Conservation (phyloP, 768 basidiomycete genomes). For the Trametes punicea region DNA sequence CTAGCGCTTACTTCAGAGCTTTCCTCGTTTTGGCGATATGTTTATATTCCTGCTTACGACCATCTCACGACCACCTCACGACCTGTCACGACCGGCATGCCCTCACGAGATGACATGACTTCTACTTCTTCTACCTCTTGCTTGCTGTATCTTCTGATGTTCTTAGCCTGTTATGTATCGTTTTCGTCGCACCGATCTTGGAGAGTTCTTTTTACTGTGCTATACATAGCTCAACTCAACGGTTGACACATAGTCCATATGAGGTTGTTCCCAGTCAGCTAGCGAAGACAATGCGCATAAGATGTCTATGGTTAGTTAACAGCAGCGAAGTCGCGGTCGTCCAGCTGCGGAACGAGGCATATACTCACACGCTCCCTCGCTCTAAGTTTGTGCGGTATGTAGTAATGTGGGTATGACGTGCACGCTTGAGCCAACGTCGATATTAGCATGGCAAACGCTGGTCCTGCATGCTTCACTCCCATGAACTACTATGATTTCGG, state of each 20-base stretch:
- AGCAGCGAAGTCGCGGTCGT: no score
- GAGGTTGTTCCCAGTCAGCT: no score
- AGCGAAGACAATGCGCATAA: no score
- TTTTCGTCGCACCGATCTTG: not conserved
- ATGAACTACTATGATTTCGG: no score
- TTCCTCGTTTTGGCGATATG: slow-evolving; percentile 9
- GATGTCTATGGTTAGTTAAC: no score
- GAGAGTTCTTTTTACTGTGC: slow-evolving; percentile 1
- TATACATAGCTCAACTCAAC: not conserved
- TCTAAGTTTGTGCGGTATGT: not conserved
- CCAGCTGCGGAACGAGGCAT: no score
- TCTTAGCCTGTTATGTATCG: not conserved
- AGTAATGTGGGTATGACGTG: no score
- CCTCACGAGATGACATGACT: not conserved
- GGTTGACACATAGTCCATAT: no score
- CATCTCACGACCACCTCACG: slow-evolving; percentile 8
- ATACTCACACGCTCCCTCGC: no score
- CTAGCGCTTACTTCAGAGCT: not conserved
- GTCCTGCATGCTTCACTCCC: no score
- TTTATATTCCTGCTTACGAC: slow-evolving; percentile 12
- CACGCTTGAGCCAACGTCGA: no score
- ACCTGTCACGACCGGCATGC: slow-evolving; percentile 2
- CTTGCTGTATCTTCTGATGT: not conserved
- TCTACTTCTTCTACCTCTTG: not conserved
- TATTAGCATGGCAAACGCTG: no score